Base-by-base conservation (phyloP, 2,329 filamentous ascomycete genomes). In the Hymenoscyphus albidus region DNA sequence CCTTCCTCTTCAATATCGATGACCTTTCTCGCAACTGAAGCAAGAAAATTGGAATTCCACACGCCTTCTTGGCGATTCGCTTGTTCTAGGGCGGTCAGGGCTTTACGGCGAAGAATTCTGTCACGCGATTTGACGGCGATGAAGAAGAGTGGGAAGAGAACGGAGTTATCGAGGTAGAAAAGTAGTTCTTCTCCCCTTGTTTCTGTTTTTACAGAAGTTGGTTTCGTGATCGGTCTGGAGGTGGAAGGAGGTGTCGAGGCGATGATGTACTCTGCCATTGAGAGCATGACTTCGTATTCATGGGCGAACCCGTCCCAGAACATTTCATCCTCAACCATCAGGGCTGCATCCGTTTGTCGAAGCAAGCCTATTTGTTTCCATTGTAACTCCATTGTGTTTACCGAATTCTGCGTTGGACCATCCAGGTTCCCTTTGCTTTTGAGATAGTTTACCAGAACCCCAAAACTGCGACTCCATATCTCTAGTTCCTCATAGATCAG, bases 81-180 rank as follows among this genome's bases (percentile, higher is more conserved):
- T 69, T 81, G 84, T 61, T 79, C 78, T 58, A 89, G 75, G 12
- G 89, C 76, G 69, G 84, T 80, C 56, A 89, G 86, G 14, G 86
- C 86, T 67, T 83, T 82, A n/a, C 84, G 79, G 14, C 87, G 81
- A 40, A 82, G 79, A 1, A 77, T 68, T 0, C 81, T 80, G 63
- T 88, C 81, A 3, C 85, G 81, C 69, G 85, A 88, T 70, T 87
- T 87, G 10, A 84, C 86, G 10, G 84, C 86, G 16, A 87, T 83
- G 7, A 88, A 82, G 66, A 85, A 89, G 1, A 89, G 78, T 0
- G 85, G 84, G 10, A 85, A 83, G 3, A 89, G 80, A 62, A 89
- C 84, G 31, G 85, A 85, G 10, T 87, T 75, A 58, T 88, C 85
- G 22, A 86, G 81, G 56, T 84, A 85, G 73, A 88, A 89, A 16